Base-by-base conservation (phyloP, 23 red algal genomes). In the Chondrus crispus region DNA sequence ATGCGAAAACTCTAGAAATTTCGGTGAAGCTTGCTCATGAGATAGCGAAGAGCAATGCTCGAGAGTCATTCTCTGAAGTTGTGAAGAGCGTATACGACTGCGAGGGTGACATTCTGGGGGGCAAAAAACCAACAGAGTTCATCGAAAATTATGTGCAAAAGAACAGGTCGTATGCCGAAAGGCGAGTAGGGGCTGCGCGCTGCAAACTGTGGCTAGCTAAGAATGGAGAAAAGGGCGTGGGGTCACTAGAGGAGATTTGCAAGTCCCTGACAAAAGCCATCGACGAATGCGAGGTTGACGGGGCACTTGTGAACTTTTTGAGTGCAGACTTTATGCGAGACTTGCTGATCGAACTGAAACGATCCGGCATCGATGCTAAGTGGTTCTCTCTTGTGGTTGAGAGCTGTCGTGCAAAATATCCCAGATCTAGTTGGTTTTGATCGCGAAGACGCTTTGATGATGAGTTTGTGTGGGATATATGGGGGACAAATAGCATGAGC, bases 81-180 rank as follows among this genome's bases (percentile, higher is more conserved):
- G 89, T 72, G 33, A 49, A 63, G 13, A 26, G 58, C 41, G 89
- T 92, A 16, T 92, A 75, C 22, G 58, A 92, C 32, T 62, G 51
- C 14, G 66, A 84, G 42, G 89, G 89, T 28, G 39, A 92, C n/a
- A 10, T 92, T 16, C 63, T 92, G 14, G 62, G 68, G 30, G 89
- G 74, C 3, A 54, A 71, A 39, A 55, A 40, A 29, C 12, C 48
- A 10, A 68, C 68, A 5, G 55, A 92, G 62, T 84, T 55, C 46
- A 48, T 81, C 11, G 79, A 92, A 42, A 50, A 53, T 22, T 92
- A 84, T 46, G 62, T 83, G 60, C 36, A 74, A 32, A 20, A 62
- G 36, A 82, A 92, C 62, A 57, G 37, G 38, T 57, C 72, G 62
- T 55, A 83, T 71, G 76, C 77, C 6, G 64, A 74, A 24, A 50